Evolutionary conservation across 1,284 basidiomycete genomes (phyloP).

Genomic region (Naganishia sp.): DNA sequence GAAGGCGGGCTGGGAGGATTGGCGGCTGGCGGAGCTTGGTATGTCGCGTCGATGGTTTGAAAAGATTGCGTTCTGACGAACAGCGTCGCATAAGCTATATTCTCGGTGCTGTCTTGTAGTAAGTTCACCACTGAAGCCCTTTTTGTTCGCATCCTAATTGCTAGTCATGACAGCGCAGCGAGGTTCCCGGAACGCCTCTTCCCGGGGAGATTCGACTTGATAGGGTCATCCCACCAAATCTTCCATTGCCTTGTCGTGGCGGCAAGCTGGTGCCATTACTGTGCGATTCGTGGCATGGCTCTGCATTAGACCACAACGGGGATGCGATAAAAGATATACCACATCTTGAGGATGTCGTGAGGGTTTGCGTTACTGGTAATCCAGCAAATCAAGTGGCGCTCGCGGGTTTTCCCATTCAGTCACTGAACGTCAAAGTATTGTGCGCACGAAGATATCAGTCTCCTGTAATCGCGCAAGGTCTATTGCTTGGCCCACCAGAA

Average conservation of each 20-base stretch:
- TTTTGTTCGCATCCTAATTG: slow-evolving; percentile 31
- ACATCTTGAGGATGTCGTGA: no score
- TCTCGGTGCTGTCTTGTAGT: slow-evolving; percentile 77
- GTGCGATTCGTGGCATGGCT: slow-evolving; percentile 28
- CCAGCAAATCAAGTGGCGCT: no score
- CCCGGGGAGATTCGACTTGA: slow-evolving; percentile 77
- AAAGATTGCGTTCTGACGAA: neutral
- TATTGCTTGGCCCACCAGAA: no score
- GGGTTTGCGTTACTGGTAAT: no score
- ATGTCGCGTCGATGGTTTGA: neutral
- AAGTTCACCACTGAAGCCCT: slow-evolving; percentile 55
- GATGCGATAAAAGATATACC: neutral
- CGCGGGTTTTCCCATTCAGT: no score
- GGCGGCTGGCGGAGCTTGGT: slow-evolving; percentile 66
- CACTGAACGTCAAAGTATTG: no score
- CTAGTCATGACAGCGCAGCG: slow-evolving; percentile 63
- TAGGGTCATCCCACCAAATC: slow-evolving; percentile 76
- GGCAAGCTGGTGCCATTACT: slow-evolving; percentile 74
- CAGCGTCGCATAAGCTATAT: slow-evolving; percentile 57
- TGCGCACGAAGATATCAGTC: no score
- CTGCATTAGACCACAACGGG: neutral
- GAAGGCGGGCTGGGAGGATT: slow-evolving; percentile 73
- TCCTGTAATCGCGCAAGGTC: no score
- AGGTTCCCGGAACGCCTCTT: slow-evolving; percentile 75
- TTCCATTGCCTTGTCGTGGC: slow-evolving; percentile 80